Evolutionary conservation across 164 flowering plant species (phyloP).

Genomic region (Saururus chinensis): DNA sequence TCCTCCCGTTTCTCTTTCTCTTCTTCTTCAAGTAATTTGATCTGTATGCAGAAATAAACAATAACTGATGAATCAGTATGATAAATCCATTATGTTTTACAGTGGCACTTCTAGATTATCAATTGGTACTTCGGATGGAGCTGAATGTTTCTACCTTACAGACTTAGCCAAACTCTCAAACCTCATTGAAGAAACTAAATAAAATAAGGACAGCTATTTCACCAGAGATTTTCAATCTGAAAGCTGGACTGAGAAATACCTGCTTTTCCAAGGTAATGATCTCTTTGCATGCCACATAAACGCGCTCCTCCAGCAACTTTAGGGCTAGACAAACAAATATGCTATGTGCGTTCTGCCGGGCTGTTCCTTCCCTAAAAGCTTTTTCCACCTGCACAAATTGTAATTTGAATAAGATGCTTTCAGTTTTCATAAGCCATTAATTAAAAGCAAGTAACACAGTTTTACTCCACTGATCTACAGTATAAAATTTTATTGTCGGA

Average conservation of each 20-base stretch:
- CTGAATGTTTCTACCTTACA: too few relatives aligned
- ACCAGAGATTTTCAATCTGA: background rate
- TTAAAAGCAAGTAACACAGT: too few relatives aligned
- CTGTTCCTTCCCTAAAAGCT: slow-evolving; percentile 96
- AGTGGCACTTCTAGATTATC: background rate
- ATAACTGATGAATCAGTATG: too few relatives aligned
- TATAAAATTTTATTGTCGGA: background rate
- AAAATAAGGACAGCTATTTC: background rate
- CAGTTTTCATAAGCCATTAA: background rate
- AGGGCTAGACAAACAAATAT: slow-evolving; percentile 88
- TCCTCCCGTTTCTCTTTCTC: slow-evolving; percentile 95
- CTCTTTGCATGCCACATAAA: slow-evolving; percentile 97
- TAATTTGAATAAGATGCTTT: background rate
- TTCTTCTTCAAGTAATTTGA: slow-evolving; percentile 96
- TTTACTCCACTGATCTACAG: background rate
- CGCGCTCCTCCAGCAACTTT: slow-evolving; percentile 85
- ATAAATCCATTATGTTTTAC: too few relatives aligned
- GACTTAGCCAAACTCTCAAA: background rate
- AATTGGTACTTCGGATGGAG: background rate
- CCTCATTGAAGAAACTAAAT: too few relatives aligned
- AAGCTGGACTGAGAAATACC: slow-evolving; percentile 28
- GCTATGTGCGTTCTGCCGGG: slow-evolving; percentile 97
- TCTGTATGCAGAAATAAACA: slow-evolving; percentile 33
- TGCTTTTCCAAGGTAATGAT: slow-evolving; percentile 89
- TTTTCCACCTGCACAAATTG: slow-evolving; percentile 73